Base-by-base conservation (phyloP, 2,329 filamentous ascomycete species). In the Penicillium sumatraense region DNA sequence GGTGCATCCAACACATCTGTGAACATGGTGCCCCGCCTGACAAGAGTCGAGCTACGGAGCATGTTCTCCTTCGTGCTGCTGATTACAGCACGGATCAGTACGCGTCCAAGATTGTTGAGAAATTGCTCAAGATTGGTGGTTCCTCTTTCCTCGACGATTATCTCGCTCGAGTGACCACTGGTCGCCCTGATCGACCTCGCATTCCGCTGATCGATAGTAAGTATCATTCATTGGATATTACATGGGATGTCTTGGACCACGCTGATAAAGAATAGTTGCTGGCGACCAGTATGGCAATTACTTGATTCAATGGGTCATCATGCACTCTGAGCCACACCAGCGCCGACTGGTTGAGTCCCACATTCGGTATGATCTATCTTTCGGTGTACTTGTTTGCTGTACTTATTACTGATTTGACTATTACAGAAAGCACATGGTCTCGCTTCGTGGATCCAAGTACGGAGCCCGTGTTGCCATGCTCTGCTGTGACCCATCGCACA, bases 1-100 rank as follows among this genome's bases (percentile, higher is more conserved):
- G 95, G 95, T 99, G 95, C 79, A 98, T 99, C 68, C 95, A 99
- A 78, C 95, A 99, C 76, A 92, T 99, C 67, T 99, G 95, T 76
- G 95, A 99, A 75, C 95, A 99, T 71, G 93, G 96, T 48, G 89
- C 89, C 54, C 89, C 93, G 27, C 87, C 89, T 36, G 96, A 99
- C 75, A 93, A 93, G 67, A 93, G 89, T 75, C 89, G 93, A 64
- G 95, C 96, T 41, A 89, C 97, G 68, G 93, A 99, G 65, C 93
- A 98, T 74, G 93, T 99, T 68, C 89, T 99, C 63, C 89, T 89
- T 60, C 96, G 91, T 75, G 91, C 93, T 27, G 90, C 91, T 14
- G 93, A 97, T 76, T 99, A 98, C 78, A 98, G 93, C 76, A 97
- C 96, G 84, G 95, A 99, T 67, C 95, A 99, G 71, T 99, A 97